phyloP scores from a whole-genome alignment of 805 yeast genomes.

The Ogataea corticis region DNA sequence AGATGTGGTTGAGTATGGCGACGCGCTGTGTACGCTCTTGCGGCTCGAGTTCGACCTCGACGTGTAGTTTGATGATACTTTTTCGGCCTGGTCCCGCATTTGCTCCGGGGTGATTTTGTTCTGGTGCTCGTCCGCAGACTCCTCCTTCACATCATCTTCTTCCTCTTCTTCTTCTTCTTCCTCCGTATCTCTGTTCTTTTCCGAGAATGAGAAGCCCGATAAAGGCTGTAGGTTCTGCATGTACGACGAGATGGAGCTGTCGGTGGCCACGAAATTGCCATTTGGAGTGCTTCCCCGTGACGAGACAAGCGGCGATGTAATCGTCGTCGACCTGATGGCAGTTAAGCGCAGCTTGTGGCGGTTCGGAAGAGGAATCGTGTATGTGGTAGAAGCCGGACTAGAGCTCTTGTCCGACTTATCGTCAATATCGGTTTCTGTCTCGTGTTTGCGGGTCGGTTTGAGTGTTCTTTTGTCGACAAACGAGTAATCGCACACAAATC shows the following conservation, averaged over 20 bases:
- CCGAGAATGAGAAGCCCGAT: not conserved
- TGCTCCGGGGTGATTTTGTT: not conserved
- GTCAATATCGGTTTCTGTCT: not conserved
- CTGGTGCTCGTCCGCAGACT: not conserved
- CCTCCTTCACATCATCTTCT: not conserved
- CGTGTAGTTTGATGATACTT: not conserved
- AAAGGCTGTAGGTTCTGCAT: conserved; percentile 6
- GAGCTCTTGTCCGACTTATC: not conserved
- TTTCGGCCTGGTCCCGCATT: not conserved
- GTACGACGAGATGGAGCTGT: conserved; percentile 3
- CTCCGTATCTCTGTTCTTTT: not conserved
- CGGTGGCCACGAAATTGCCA: not conserved
- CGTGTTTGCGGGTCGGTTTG: conserved; percentile 7
- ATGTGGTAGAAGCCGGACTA: not conserved
- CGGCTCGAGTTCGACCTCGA: not conserved
- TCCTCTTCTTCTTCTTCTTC: not conserved
- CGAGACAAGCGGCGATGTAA: not conserved
- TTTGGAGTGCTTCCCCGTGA: not conserved
- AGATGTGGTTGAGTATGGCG: not conserved
- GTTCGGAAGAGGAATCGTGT: not conserved
- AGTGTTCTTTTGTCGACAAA: conserved; percentile 16
- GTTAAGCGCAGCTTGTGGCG: not conserved
- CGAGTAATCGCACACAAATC: conserved; percentile 30
- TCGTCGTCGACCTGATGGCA: conserved; percentile 1
- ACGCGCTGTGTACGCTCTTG: not conserved